Evolutionary conservation across 2,329 filamentous ascomycete species (phyloP).

Genomic region (Pseudogymnoascus sp.): DNA sequence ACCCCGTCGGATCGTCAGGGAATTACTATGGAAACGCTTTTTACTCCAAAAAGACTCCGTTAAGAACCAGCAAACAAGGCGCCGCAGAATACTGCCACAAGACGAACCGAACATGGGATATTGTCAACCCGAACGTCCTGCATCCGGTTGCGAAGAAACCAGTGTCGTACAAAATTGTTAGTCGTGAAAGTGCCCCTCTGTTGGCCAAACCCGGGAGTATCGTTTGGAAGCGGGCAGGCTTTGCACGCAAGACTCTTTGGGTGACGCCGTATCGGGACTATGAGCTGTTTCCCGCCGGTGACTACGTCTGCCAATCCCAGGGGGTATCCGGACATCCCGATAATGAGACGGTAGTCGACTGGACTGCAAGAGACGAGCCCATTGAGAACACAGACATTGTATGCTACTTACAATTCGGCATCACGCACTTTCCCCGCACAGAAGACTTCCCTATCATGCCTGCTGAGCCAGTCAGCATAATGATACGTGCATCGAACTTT

Average conservation of each 20-base stretch:
- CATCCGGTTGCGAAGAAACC: slow-evolving; percentile 82
- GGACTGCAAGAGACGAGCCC: slow-evolving; percentile 52
- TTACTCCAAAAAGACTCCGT: slow-evolving; percentile 73
- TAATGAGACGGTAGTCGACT: slow-evolving; percentile 28
- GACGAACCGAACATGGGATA: slow-evolving; percentile 81
- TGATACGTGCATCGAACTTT: slow-evolving; percentile 50
- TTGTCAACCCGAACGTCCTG: slow-evolving; percentile 73
- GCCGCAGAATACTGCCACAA: slow-evolving; percentile 73
- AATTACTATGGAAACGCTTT: slow-evolving; percentile 90
- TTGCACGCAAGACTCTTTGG: slow-evolving; percentile 50
- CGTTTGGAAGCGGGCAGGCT: slow-evolving; percentile 55
- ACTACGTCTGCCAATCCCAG: slow-evolving; percentile 52
- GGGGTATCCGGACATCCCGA: slow-evolving; percentile 37
- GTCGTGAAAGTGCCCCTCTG: slow-evolving; percentile 68
- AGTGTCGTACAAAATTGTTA: slow-evolving; percentile 80
- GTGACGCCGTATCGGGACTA: slow-evolving; percentile 48
- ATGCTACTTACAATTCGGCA: slow-evolving; percentile 87
- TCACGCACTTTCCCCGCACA: slow-evolving; percentile 80
- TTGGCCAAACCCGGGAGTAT: slow-evolving; percentile 73
- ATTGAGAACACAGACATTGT: slow-evolving; percentile 81
- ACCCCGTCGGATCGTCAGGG: slow-evolving; percentile 67
- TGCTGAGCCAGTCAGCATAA: slow-evolving; percentile 66
- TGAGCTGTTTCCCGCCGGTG: slow-evolving; percentile 50
- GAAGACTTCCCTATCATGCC: slow-evolving; percentile 95
- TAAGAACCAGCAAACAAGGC: slow-evolving; percentile 58